phyloP scores from a whole-genome alignment of 768 basidiomycete species.

The Panellus pusillus region DNA sequence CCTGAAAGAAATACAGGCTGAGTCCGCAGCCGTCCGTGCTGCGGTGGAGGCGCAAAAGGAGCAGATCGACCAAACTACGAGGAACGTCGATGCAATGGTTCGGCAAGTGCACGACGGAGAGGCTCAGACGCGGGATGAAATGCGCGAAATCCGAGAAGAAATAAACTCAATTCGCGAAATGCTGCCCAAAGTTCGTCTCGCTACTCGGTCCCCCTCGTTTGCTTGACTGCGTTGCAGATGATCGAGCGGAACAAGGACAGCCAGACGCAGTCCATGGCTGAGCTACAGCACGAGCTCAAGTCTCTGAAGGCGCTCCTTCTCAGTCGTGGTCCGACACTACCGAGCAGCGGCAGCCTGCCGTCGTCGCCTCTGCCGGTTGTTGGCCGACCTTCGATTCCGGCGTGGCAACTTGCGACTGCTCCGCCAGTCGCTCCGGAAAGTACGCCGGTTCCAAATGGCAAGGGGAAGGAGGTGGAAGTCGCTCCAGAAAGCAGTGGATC shows the following conservation, averaged over 20 bases:
- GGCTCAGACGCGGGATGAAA: conserved; percentile 76
- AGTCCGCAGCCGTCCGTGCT: conserved; percentile 68
- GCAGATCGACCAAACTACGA: conserved; percentile 68
- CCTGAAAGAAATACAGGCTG: conserved; percentile 75
- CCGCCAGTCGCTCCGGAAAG: conserved; percentile 24
- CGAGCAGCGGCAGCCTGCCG: conserved; percentile 39
- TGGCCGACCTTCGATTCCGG: conserved; percentile 75
- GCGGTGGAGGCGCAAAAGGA: conserved; percentile 78
- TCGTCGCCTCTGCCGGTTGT: conserved; percentile 52
- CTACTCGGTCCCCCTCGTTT: conserved; percentile 4
- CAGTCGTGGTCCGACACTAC: conserved; percentile 58
- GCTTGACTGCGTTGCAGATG: conserved; percentile 58
- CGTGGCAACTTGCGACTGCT: conserved; percentile 79
- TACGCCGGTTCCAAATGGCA: conserved; percentile 40
- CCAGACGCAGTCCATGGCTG: conserved; percentile 78
- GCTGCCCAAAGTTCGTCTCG: conserved; percentile 79
- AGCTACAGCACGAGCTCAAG: conserved; percentile 92
- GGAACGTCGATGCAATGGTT: conserved; percentile 71
- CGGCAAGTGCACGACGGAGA: conserved; percentile 79
- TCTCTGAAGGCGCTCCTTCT: conserved; percentile 89
- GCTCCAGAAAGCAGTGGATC: conserved; percentile 6
- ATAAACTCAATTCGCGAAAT: conserved; percentile 87
- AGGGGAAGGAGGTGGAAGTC: conserved; percentile 57
- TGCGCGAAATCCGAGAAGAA: conserved; percentile 90
- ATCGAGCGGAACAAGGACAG: conserved; percentile 89